phyloP scores from a whole-genome alignment of 345 rosid genomes.

The Acer campestre region DNA sequence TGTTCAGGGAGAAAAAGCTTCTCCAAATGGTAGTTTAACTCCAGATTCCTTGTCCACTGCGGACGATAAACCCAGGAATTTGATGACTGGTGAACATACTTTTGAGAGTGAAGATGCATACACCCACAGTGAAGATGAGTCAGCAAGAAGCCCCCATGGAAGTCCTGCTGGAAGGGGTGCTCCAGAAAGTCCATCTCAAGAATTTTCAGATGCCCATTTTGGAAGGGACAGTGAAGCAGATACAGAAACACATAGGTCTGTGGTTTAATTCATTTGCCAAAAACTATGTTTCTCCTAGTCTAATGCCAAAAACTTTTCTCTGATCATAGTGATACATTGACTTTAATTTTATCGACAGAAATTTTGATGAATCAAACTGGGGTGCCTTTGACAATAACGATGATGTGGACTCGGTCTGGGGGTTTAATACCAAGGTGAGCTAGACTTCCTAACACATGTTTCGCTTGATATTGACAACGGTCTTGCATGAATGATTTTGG shows the following conservation, averaged over 20 bases:
- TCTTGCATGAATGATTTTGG: not conserved
- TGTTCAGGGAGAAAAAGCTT: constrained; percentile 49
- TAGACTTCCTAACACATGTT: constrained; percentile 14
- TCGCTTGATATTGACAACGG: not conserved
- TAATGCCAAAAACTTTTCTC: not conserved
- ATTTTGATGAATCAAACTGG: constrained; percentile 92
- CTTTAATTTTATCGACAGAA: constrained; percentile 36
- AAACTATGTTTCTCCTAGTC: not conserved
- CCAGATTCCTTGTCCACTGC: constrained; percentile 53
- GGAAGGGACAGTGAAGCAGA: constrained; percentile 66
- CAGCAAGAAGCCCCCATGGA: constrained; percentile 79
- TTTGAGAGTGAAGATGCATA: constrained; percentile 63
- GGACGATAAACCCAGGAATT: constrained; percentile 47
- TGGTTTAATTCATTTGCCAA: not conserved
- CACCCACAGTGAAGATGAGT: constrained; percentile 78
- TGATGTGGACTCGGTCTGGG: constrained; percentile 95
- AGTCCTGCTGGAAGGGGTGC: constrained; percentile 70
- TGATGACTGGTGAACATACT: constrained; percentile 48
- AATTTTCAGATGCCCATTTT: constrained; percentile 57
- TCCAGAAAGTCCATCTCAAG: constrained; percentile 65
- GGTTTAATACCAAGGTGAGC: constrained; percentile 80
- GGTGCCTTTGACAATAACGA: constrained; percentile 91
- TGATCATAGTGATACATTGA: not conserved
- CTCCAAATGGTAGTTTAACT: constrained; percentile 52
- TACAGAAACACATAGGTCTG: constrained; percentile 53